Conservation (phyloP, 352 stramenopile genomes). For the Blastocystis sp. region DNA sequence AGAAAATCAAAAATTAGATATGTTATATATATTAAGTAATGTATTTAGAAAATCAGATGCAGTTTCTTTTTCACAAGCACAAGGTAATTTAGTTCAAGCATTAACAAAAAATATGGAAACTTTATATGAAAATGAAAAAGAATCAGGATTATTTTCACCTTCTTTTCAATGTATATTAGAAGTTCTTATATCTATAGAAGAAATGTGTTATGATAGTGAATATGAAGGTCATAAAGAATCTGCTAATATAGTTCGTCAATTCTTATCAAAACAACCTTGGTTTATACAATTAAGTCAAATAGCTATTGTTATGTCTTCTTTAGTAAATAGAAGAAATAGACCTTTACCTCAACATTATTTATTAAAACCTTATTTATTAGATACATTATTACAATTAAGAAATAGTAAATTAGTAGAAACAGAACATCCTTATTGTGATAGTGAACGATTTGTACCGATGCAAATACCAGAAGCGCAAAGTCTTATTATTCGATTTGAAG, state of each 20-base stretch:
- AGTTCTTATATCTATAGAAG: conserved; percentile 7
- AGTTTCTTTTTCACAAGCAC: too few species aligned
- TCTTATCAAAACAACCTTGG: conserved; percentile 2
- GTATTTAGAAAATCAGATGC: too few species aligned
- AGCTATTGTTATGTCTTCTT: conserved; percentile 16
- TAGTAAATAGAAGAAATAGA: background rate
- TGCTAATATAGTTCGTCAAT: background rate
- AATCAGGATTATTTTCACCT: conserved; percentile 10
- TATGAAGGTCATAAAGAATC: background rate
- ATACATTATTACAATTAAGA: conserved; percentile 12
- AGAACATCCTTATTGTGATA: conserved; percentile 25
- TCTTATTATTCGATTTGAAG: conserved; percentile 27
- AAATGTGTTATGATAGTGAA: conserved; percentile 28
- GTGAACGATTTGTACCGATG: conserved; percentile 1
- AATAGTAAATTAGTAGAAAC: conserved; percentile 6
- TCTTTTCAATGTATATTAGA: conserved; percentile 30
- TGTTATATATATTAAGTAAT: too few species aligned
- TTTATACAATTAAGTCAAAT: conserved; percentile 3
- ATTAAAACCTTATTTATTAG: conserved; percentile 17
- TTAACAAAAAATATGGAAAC: conserved; percentile 8
- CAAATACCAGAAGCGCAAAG: background rate
- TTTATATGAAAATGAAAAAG: conserved; percentile 16
- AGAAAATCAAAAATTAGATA: too few species aligned
- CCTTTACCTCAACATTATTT: conserved; percentile 11
- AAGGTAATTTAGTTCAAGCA: background rate